Evolutionary conservation across 352 stramenopile genomes (phyloP).

Genomic region (Globisporangium canariense): DNA sequence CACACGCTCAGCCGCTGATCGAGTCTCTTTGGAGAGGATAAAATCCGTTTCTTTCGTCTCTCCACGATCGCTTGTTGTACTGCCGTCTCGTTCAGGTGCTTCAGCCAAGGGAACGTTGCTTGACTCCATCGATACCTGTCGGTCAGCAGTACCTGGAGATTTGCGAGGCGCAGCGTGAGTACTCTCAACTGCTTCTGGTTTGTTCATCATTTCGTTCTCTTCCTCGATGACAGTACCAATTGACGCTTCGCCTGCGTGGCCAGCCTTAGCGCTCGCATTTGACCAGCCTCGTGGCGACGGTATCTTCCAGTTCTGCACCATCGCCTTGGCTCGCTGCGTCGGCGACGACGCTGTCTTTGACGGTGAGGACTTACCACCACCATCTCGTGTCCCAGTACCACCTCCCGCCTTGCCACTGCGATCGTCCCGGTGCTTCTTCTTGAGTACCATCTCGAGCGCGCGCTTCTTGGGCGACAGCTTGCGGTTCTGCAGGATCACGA

Average conservation of each 20-base stretch:
- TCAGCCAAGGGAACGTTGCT: not conserved
- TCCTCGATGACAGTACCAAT: not conserved
- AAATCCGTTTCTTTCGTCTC: not conserved
- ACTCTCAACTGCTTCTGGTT: not conserved
- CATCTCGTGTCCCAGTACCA: not conserved
- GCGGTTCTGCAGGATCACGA: slow-evolving; percentile 63
- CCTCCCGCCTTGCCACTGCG: slow-evolving; percentile 8
- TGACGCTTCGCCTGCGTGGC: not conserved
- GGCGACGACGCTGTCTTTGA: slow-evolving; percentile 12
- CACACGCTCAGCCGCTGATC: not conserved
- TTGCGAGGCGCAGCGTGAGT: not conserved
- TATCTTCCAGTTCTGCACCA: slow-evolving; percentile 25
- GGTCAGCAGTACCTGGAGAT: not conserved
- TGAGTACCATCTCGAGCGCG: slow-evolving; percentile 55
- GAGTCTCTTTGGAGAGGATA: not conserved
- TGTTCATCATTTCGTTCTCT: slow-evolving; percentile 1
- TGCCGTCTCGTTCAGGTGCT: too few relatives aligned
- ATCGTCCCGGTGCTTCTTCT: slow-evolving; percentile 59
- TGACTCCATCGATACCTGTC: not conserved
- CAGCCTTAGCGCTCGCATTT: not conserved
- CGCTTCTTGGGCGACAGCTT: slow-evolving; percentile 68
- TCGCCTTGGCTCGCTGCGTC: slow-evolving; percentile 20
- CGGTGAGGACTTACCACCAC: not conserved
- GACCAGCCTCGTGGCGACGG: slow-evolving; percentile 12
- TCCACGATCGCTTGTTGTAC: too few relatives aligned